Evolutionary conservation across 129 eudicot genomes (phyloP).

Genomic region (Flaveria trinervia): DNA sequence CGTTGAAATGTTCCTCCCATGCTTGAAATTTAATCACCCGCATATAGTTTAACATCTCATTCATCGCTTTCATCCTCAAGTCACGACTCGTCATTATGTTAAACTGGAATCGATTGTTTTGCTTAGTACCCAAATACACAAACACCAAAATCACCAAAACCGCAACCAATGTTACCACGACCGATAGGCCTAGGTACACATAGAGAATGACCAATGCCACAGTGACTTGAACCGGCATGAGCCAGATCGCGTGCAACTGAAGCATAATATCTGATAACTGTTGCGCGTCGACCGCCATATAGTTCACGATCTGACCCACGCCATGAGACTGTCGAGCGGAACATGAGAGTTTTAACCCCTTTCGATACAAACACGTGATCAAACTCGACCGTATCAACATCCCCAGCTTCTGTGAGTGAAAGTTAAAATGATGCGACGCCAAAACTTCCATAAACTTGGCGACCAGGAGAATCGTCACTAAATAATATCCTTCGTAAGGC

Average conservation of each 20-base stretch:
- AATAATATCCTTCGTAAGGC: conserved; percentile 52
- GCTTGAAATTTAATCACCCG: conserved; percentile 77
- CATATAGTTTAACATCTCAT: conserved; percentile 60
- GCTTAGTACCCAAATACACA: conserved; percentile 14
- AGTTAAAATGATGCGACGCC: too few species aligned
- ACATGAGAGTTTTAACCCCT: conserved; percentile 58
- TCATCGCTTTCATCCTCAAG: conserved; percentile 57
- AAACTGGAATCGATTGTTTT: conserved; percentile 43
- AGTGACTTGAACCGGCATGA: conserved; percentile 57
- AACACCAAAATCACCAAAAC: conserved; percentile 29
- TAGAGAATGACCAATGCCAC: conserved; percentile 45
- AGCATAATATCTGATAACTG: conserved; percentile 53
- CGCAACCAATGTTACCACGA: conserved; percentile 32
- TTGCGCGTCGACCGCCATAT: conserved; percentile 71
- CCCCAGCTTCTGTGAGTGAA: conserved; percentile 69
- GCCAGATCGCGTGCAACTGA: conserved; percentile 59
- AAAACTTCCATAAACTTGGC: conserved; percentile 61
- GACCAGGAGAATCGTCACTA: conserved; percentile 40
- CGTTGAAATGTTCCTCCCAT: conserved; percentile 68
- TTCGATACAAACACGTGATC: conserved; percentile 49
- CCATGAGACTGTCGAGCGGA: conserved; percentile 73
- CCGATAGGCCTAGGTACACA: conserved; percentile 43
- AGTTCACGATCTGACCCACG: conserved; percentile 70
- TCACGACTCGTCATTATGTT: conserved; percentile 54
- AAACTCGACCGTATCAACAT: conserved; percentile 56